Evolutionary conservation across 257 asterid genomes (phyloP).

Genomic region (Fraxinus cuspidata): DNA sequence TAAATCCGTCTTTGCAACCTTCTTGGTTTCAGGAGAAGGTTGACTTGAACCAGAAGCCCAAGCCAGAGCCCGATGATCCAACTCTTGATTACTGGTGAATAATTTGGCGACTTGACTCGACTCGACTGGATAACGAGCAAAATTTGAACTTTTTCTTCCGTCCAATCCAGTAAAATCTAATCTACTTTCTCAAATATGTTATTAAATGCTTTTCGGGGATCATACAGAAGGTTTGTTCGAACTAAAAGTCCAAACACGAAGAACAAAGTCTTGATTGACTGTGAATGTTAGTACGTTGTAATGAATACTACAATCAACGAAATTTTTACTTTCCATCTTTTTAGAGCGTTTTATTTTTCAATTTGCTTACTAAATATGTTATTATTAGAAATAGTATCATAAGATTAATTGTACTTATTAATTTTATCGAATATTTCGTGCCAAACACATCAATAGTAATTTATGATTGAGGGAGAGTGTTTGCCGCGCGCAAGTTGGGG

Average conservation of each 20-base stretch:
- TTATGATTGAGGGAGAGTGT: background rate
- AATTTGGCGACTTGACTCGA: background rate
- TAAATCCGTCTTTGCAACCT: conserved; percentile 33
- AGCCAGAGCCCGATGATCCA: background rate
- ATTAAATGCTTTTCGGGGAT: no score
- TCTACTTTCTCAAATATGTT: background rate
- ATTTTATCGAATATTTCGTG: no score
- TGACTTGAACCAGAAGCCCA: conserved; percentile 11
- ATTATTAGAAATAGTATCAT: no score
- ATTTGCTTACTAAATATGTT: no score
- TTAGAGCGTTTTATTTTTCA: no score
- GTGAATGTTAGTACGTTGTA: conserved; percentile 28
- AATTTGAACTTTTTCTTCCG: background rate
- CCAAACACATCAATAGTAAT: no score
- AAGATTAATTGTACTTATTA: no score
- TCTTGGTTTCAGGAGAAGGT: conserved; percentile 51
- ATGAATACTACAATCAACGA: no score
- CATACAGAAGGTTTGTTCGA: conserved; percentile 29
- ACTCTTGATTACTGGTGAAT: background rate
- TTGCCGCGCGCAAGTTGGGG: background rate
- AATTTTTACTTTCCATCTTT: no score
- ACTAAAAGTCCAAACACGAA: conserved; percentile 47
- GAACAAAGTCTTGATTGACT: conserved; percentile 42
- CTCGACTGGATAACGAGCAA: no score
- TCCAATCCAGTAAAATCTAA: background rate